A percentile compares a stretch with the other conserved stretches of the same genome.
These are phyloP conservation scores for Pseudocercospora ulei DNA, from an alignment of 2,329 filamentous ascomycete genomes.

Conservation along the genomic window DNA sequence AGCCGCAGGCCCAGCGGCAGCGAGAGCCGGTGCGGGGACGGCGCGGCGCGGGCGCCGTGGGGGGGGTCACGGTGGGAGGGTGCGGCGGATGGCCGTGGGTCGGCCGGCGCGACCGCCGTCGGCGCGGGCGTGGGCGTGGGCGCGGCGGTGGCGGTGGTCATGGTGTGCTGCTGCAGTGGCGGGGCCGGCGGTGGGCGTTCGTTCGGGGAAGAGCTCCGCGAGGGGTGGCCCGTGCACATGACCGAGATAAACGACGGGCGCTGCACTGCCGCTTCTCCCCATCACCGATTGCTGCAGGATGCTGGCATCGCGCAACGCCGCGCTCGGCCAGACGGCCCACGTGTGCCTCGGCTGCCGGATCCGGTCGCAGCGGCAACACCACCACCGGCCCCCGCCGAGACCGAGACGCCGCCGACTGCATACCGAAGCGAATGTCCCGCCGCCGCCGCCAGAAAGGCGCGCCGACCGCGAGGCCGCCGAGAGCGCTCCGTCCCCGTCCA, in stretches of 20 bases:
- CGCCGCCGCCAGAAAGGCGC: no score
- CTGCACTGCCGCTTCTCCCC: background rate
- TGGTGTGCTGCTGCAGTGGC: background rate
- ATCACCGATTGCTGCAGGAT: conserved; percentile 11
- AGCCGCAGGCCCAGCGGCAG: conserved; percentile 31
- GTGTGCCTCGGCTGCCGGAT: conserved; percentile 26
- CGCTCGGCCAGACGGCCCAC: conserved; percentile 16
- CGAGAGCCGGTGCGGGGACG: conserved; percentile 33
- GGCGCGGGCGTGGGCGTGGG: no score
- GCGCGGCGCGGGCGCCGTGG: no score
- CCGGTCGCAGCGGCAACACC: conserved; percentile 9
- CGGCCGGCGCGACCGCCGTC: no score
- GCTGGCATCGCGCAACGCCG: conserved; percentile 18
- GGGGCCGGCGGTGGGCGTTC: conserved; percentile 1
- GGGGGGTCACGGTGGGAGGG: no score
- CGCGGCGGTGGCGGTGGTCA: conserved; percentile 6
- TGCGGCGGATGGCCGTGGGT: conserved; percentile 16
- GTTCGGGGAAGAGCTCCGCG: background rate
- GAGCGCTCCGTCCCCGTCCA: no score
- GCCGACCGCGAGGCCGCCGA: no score
- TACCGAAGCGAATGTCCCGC: background rate
- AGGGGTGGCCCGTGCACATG: background rate
- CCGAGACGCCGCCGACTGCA: background rate
- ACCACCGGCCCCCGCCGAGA: no score
- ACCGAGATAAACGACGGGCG: background rate